A percentile compares a stretch with the other conserved stretches of the same genome.
Evolutionary conservation across 2,329 filamentous ascomycete genomes (phyloP).

Genomic region (Aspergillus piperis): DNA sequence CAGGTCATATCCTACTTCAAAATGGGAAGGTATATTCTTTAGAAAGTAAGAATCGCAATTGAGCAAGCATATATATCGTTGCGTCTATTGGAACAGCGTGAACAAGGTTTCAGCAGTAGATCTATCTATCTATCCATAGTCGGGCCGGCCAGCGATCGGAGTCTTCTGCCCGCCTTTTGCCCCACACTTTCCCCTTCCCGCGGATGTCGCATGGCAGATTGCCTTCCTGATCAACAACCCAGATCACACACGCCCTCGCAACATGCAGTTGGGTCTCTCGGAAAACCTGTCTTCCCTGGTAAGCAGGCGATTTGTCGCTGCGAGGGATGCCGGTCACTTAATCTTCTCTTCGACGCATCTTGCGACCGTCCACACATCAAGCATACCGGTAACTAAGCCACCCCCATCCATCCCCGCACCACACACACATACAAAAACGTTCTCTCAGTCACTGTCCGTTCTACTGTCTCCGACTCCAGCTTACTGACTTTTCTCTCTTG

Average conservation of each 20-base stretch:
- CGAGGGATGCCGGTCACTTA: slow-evolving; percentile 40
- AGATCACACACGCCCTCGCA: neutral
- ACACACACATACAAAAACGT: no score
- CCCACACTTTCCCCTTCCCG: neutral
- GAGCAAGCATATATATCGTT: neutral
- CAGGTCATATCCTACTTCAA: neutral
- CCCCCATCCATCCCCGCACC: neutral
- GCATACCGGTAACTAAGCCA: slow-evolving; percentile 35
- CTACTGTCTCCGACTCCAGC: neutral
- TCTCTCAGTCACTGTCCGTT: no score
- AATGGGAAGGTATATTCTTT: no score
- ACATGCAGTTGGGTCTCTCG: slow-evolving; percentile 40
- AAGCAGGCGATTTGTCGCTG: slow-evolving; percentile 35
- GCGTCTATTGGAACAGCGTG: neutral
- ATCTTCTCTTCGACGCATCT: slow-evolving; percentile 45
- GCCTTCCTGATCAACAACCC: neutral
- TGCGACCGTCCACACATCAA: slow-evolving; percentile 36
- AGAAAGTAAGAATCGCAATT: no score
- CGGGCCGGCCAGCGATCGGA: neutral
- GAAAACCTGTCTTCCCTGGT: slow-evolving; percentile 41
- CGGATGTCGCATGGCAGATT: neutral
- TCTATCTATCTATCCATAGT: neutral
- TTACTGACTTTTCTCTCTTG: neutral
- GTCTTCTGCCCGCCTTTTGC: neutral
- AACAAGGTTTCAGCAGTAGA: neutral